Conservation (phyloP, 768 basidiomycete genomes). For the Trametes sanguinea region DNA sequence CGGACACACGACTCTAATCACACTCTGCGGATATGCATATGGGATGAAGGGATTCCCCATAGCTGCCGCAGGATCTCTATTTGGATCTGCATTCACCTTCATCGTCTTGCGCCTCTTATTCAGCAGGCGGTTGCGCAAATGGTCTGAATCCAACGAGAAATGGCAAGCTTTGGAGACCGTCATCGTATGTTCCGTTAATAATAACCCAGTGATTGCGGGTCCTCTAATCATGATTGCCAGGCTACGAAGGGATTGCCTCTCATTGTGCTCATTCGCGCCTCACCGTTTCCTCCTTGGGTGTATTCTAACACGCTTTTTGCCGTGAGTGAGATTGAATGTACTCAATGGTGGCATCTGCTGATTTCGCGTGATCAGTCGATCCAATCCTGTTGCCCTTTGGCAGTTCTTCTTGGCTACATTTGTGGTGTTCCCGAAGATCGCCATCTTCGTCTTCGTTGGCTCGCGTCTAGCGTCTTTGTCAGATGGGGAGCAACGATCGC, state of each 20-base stretch:
- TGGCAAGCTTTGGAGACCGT: slow-evolving; percentile 81
- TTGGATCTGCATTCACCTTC: slow-evolving; percentile 68
- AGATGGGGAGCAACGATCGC: slow-evolving; percentile 69
- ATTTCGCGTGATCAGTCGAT: slow-evolving; percentile 55
- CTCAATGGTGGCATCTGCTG: neutral
- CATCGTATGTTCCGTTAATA: slow-evolving; percentile 51
- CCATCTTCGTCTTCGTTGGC: slow-evolving; percentile 78
- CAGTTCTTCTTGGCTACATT: slow-evolving; percentile 78
- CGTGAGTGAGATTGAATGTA: slow-evolving; percentile 44
- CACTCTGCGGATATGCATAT: slow-evolving; percentile 81
- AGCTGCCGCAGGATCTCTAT: slow-evolving; percentile 57
- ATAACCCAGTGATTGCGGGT: neutral
- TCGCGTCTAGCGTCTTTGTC: slow-evolving; percentile 72
- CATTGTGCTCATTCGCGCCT: slow-evolving; percentile 78
- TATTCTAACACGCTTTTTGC: slow-evolving; percentile 83
- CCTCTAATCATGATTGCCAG: slow-evolving; percentile 37
- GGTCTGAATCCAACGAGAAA: slow-evolving; percentile 64
- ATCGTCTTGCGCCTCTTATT: slow-evolving; percentile 60
- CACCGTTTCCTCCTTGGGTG: slow-evolving; percentile 85
- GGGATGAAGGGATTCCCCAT: slow-evolving; percentile 77
- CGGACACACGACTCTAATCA: slow-evolving; percentile 65
- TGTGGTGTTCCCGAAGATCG: slow-evolving; percentile 68
- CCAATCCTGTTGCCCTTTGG: slow-evolving; percentile 66
- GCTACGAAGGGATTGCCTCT: slow-evolving; percentile 76
- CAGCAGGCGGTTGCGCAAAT: slow-evolving; percentile 52